Base-by-base conservation (phyloP, 306 rosid species). In the Rosa persica region DNA sequence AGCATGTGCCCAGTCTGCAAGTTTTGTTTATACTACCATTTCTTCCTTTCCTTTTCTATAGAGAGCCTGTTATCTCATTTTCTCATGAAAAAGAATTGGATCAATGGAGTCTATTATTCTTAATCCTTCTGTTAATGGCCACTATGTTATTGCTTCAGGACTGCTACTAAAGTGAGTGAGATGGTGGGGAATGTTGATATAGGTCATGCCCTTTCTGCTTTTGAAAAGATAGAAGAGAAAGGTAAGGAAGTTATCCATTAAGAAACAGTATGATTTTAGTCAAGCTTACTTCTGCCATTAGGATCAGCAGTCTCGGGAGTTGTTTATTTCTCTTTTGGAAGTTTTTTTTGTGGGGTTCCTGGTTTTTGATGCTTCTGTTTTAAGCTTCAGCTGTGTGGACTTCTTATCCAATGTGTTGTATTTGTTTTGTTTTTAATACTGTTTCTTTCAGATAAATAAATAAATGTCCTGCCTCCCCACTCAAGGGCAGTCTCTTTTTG, bases 211-310 rank as follows among this genome's bases (percentile, higher is more conserved):
- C 94, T 94, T 81, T 92, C 98, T 20, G 96, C 92, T 76, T 92
- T 94, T 40, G 98, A 94, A 78, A 94, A 94, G 85, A 94, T 94
- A 96, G 98, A 94, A 82, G 98, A 94, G 83, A 94, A 94, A 92
- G 98, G 98, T 94, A 54, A 81, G 87, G 69, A 3, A 72, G 60
- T 62, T 70, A 55, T 55, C 61, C 10, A 16, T 71, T 57, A 58
- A 30, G 36, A 30, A 30, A 3, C 36, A 30, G 3, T 30, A 30
- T 30, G 71, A 58, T 71, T 23, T 27, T 20, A 30, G 12, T 34
- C 39, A 55, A 73, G n/a, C 67, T 55, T 52, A 11, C 15, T n/a
- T n/a, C n/a, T n/a, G n/a, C n/a, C n/a, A n/a, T n/a, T n/a, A n/a
- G n/a, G n/a, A n/a, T n/a, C n/a, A n/a, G n/a, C n/a, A n/a, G n/a